phyloP scores from a whole-genome alignment of 1,139 yeast genomes.

The Magnusiomyces paraingens region DNA sequence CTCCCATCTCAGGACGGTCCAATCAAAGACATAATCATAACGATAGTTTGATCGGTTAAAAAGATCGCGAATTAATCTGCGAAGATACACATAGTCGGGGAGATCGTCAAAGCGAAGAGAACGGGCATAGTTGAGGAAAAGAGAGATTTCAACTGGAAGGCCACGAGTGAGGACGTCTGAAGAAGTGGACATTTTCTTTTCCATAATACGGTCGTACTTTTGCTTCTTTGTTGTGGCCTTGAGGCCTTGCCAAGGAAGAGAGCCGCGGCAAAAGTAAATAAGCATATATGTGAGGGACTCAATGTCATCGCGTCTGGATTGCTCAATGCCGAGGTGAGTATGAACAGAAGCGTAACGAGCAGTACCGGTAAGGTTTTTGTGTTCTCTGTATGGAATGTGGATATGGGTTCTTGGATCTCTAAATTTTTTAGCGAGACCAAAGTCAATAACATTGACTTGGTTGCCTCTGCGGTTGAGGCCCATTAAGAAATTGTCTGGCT shows the following conservation, averaged over 20 bases:
- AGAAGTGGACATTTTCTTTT: constrained; percentile 85
- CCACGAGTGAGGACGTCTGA: constrained; percentile 87
- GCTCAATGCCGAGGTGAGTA: constrained; percentile 96
- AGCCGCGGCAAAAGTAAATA: constrained; percentile 87
- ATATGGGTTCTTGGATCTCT: constrained; percentile 91
- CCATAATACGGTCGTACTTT: constrained; percentile 94
- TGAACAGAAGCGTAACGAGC: constrained; percentile 97
- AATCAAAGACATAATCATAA: constrained; percentile 92
- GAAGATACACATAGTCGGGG: constrained; percentile 87
- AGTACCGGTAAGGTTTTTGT: constrained; percentile 90
- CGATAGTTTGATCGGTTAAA: constrained; percentile 84
- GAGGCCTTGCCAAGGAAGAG: constrained; percentile 97
- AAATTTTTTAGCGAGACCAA: constrained; percentile 97
- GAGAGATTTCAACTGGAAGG: constrained; percentile 82
- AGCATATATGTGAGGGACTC: constrained; percentile 95
- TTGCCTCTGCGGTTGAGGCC: constrained; percentile 52
- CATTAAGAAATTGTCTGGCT: constrained; percentile 90
- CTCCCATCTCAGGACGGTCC: constrained; percentile 47
- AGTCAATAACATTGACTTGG: constrained; percentile 52
- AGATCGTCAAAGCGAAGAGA: constrained; percentile 91
- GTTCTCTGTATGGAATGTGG: constrained; percentile 94
- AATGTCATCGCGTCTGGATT: constrained; percentile 89
- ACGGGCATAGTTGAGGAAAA: constrained; percentile 82
- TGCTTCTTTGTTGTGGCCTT: constrained; percentile 97
- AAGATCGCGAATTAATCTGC: constrained; percentile 84